A percentile compares a stretch with the other conserved stretches of the same genome.
phyloP scores from a whole-genome alignment of 2,329 filamentous ascomycete genomes.

The Claviceps paspali region DNA sequence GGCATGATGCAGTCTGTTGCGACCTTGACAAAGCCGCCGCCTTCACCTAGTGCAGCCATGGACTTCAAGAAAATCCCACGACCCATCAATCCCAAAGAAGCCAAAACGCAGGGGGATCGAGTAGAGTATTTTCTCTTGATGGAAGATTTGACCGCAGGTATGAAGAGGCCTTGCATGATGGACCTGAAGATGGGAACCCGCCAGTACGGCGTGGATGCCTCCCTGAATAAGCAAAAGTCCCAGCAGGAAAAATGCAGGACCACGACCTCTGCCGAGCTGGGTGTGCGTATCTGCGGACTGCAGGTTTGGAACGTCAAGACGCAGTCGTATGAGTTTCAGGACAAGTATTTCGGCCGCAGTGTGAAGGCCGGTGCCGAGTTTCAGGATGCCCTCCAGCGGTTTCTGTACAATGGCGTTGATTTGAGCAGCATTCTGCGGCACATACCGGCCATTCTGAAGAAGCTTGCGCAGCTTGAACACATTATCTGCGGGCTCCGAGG shows the following conservation, averaged over 20 bases:
- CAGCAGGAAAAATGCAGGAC: slow-evolving; percentile 84
- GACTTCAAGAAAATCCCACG: slow-evolving; percentile 32
- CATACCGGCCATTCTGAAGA: slow-evolving; percentile 74
- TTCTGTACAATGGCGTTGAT: slow-evolving; percentile 80
- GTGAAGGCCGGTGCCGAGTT: slow-evolving; percentile 81
- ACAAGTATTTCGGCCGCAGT: slow-evolving; percentile 91
- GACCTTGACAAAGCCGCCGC: slow-evolving; percentile 15
- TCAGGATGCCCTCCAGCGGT: slow-evolving; percentile 71
- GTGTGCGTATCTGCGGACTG: slow-evolving; percentile 86
- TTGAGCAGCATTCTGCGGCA: slow-evolving; percentile 67
- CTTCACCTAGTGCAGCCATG: slow-evolving; percentile 21
- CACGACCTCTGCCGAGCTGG: slow-evolving; percentile 82
- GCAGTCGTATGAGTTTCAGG: slow-evolving; percentile 82
- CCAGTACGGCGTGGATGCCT: slow-evolving; percentile 88
- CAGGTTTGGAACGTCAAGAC: slow-evolving; percentile 86
- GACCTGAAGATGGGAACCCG: slow-evolving; percentile 98
- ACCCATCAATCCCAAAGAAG: slow-evolving; percentile 53
- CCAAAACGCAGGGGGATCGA: slow-evolving; percentile 39
- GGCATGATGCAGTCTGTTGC: slow-evolving; percentile 10
- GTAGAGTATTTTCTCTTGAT: slow-evolving; percentile 87
- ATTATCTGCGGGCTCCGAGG: slow-evolving; percentile 68
- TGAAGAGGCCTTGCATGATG: slow-evolving; percentile 92
- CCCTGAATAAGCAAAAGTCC: slow-evolving; percentile 80
- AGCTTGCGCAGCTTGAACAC: slow-evolving; percentile 66
- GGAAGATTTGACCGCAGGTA: slow-evolving; percentile 89